Evolutionary conservation across 148 eudicot species (phyloP), one percentile per base, ranked within the genome.

Genomic region (Arctostaphylos glauca): DNA sequence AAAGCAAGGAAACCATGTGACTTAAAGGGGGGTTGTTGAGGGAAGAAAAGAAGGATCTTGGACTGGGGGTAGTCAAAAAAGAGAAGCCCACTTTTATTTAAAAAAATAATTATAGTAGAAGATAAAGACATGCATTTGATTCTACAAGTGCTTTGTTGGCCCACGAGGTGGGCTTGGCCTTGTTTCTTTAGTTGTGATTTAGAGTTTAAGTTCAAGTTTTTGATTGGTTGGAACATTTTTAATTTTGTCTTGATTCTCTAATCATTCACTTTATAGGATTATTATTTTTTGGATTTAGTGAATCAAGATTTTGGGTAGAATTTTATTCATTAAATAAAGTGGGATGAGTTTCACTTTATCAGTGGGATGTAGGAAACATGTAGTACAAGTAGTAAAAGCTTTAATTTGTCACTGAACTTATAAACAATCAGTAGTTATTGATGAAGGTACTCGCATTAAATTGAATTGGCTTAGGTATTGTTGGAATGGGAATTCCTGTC

Each of bases 51-150:
- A 43, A 71, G 81, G 55, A 84, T 84, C 84, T 89, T 88, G 91
- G 93, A 89, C 84, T 84, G 66, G 58, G 58, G 84, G 75, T 66
- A 86, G 96, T 93, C 93, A 91, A 90, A 66, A 88, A 59, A 52
- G 73, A 10, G 55, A 85, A 82, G 76, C 54, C 71, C 78, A 83
- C 52, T 78, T 74, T 47, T 56, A 67, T 16, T 15, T 5, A 50
- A 64, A 62, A 64, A 62, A 68, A 85, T 46, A 64, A 64, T 50
- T 31, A 31, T 12, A 66, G 5, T 25, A 43, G 54, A 68, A 67
- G 77, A 71, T 55, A 70, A 81, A 54, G 77, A 71, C 41, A 2
- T 54, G 52, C 41, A 60, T 66, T 70, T 19, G 19, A 47, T 43
- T 23, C 23, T n/a, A 3, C 15, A 5, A 18, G 5, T 16, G 56